These are phyloP conservation scores for Leonotis leonurus DNA, from an alignment of 257 asterid species.

Conservation along the genomic window DNA sequence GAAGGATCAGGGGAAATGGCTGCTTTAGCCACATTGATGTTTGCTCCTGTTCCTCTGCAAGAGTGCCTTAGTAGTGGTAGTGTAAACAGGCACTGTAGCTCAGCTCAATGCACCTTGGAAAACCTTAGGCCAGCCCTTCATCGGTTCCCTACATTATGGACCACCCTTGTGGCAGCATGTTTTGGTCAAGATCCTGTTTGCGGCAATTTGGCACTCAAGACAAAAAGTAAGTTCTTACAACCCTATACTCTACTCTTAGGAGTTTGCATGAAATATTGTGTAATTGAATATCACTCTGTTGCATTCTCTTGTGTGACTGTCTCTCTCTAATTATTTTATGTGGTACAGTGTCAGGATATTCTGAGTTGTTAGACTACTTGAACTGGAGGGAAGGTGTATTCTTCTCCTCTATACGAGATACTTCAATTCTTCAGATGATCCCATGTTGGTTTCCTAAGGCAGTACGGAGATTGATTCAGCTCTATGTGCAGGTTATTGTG, in stretches of 20 bases:
- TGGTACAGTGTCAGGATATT: conserved; percentile 55
- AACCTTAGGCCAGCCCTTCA: conserved; percentile 92
- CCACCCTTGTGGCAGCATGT: conserved; percentile 75
- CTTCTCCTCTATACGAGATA: conserved; percentile 80
- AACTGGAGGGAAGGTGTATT: conserved; percentile 92
- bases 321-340: conserved; percentile 19
- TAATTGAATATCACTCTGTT: background rate
- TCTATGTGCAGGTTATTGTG: conserved; percentile 68
- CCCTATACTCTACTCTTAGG: conserved; percentile 13
- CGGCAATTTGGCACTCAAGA: conserved; percentile 43
- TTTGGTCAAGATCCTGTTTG: conserved; percentile 75
- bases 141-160: conserved; percentile 85
- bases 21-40: conserved; percentile 92
- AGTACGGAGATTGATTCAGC: conserved; percentile 91
- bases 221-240: conserved; percentile 39
- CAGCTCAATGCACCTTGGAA: conserved; percentile 94
- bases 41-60: conserved; percentile 82
- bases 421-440: conserved; percentile 92
- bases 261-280: conserved; percentile 11
- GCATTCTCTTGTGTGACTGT: conserved; percentile 12
- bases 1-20: conserved; percentile 99
- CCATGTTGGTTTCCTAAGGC: conserved; percentile 96
- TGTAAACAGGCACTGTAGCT: conserved; percentile 70
- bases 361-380: conserved; percentile 84
- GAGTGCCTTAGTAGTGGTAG: conserved; percentile 95